Evolutionary conservation across 176 grass and related monocot genomes (phyloP), one percentile per base, ranked within the genome.

Genomic region (Avena atlantica): DNA sequence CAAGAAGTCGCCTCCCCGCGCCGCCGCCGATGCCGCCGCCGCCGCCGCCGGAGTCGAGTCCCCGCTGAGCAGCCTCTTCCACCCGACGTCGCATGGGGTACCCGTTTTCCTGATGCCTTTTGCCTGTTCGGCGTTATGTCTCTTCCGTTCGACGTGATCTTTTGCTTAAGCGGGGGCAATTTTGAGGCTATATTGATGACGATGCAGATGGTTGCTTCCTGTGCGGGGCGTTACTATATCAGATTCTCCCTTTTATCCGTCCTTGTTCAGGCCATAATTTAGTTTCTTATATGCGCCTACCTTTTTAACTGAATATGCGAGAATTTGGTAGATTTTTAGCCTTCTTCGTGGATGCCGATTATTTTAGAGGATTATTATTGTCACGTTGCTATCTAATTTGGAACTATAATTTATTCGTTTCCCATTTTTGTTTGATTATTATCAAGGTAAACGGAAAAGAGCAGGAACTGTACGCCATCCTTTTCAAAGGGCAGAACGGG

Each of bases 401-500:
- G 4, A 61, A 65, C 13, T 5, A 37, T 5, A 37, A 74, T 86
- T 16, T 24, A 64, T 16, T 19, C 51, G 14, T 59, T 20, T 76
- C 8, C 61, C 69, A 34, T 45, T 36, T 61, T 77, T 25, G 12
- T 14, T 80, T 19, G 1, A 2, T 29, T 2, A 1, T 55, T 88
- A 55, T 81, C 51, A 80, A 91, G 90, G 82, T 57, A 65, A 86
- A 73, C 19, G 64, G 55, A 9, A 91, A 88, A 88, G 90, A 91
- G 34, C 70, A 86, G 53, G 90, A 91, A 13, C 8, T 91, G 82
- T 86, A 91, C 71, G 69, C 47, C 29, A 88, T 91, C 76, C 78
- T 91, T 42, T 91, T 69, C 90, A 88, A 91, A 72, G 82, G 78
- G 6, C 82, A 85, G 70, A 88, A 84, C 47, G 90, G 90, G 17